Percentiles rank a stretch among this genome's conserved stretches.
Conservation (phyloP, 2,329 filamentous ascomycete genomes). For the Remersonia thermophila region DNA sequence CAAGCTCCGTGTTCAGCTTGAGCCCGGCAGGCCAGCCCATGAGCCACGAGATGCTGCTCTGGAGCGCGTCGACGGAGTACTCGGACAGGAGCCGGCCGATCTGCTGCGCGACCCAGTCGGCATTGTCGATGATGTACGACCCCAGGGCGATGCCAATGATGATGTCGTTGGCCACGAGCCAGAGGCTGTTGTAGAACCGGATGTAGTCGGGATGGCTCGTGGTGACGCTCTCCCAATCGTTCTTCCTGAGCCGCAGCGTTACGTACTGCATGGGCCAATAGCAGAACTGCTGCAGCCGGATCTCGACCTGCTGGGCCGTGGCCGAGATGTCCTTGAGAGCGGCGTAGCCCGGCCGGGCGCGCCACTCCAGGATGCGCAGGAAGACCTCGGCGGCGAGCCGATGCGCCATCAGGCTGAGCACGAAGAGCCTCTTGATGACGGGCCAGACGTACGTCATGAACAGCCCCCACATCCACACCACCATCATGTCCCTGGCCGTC, state of each 20-base stretch:
- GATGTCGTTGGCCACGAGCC: slow-evolving; percentile 96
- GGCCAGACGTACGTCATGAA: slow-evolving; percentile 69
- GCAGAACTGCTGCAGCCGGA: slow-evolving; percentile 92
- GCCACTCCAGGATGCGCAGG: slow-evolving; percentile 72
- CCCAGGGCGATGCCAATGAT: slow-evolving; percentile 96
- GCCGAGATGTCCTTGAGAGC: slow-evolving; percentile 93
- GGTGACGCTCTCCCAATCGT: slow-evolving; percentile 90
- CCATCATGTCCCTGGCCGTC: slow-evolving; percentile 65
- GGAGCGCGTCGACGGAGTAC: slow-evolving; percentile 81
- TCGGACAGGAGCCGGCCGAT: slow-evolving; percentile 63
- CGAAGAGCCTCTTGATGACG: slow-evolving; percentile 57
- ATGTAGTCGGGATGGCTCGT: slow-evolving; percentile 96
- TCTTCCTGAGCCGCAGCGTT: slow-evolving; percentile 76
- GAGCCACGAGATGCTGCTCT: slow-evolving; percentile 83
- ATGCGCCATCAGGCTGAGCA: slow-evolving; percentile 68
- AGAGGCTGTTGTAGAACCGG: slow-evolving; percentile 95
- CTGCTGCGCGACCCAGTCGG: slow-evolving; percentile 66
- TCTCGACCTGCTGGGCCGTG: slow-evolving; percentile 93
- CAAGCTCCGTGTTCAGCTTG: slow-evolving; percentile 89
- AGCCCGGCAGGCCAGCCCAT: slow-evolving; percentile 92
- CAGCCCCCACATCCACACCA: slow-evolving; percentile 56
- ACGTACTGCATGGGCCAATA: slow-evolving; percentile 98
- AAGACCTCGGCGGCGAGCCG: slow-evolving; percentile 70
- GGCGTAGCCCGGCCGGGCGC: slow-evolving; percentile 61
- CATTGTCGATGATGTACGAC: slow-evolving; percentile 94